Evolutionary conservation across 768 basidiomycete species (phyloP), one percentile per base, ranked within the genome.

Genomic region (Tulasnella sp.): DNA sequence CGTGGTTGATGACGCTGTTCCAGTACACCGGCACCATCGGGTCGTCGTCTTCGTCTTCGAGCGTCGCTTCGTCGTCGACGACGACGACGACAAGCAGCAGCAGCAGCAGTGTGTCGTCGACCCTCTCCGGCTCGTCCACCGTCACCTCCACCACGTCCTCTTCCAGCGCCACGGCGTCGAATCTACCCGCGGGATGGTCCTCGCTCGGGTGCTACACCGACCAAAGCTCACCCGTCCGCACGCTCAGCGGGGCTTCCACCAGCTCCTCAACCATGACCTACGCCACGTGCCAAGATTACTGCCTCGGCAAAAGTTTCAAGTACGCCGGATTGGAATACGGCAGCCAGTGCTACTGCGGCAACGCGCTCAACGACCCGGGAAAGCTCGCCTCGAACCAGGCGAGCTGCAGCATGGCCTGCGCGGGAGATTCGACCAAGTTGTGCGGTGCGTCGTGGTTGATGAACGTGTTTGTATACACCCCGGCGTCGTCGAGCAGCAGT

Each of bases 251-350:
- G 4, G 19, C 68, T 6, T 42, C 72, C 42, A 44, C 44, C 31
- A 12, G 4, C n/a, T 14, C 68, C 58, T 16, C 27, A 12, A 52
- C 21, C 31, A 80, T 81, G 56, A 80, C 78, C 36, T n/a, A 62
- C n/a, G 74, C 27, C 21, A 19, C 16, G 6, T 80, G 80, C 56
- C 80, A 68, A 19, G 34, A 36, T 1, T 40, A 21, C 72, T 80
- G 80, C 42, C 10, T 44, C 2, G 8, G 5, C 21, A 27, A 44
- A 31, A 48, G 80, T 4, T 79, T 46, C 46, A 18, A 7, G 58
- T 79, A 38, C 44, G 80, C 80, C 16, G 80, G 80, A 3, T 71
- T 80, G 3, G 80, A 80, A 38, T 80, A 80, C 62, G 75, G 58
- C 3, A 46, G n/a, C 34, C 39, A 77, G 48, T 80, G 80, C 31